These are phyloP conservation scores for Phaeosphaeria sp. DNA, from an alignment of 2,329 filamentous ascomycete species.

Conservation along the genomic window DNA sequence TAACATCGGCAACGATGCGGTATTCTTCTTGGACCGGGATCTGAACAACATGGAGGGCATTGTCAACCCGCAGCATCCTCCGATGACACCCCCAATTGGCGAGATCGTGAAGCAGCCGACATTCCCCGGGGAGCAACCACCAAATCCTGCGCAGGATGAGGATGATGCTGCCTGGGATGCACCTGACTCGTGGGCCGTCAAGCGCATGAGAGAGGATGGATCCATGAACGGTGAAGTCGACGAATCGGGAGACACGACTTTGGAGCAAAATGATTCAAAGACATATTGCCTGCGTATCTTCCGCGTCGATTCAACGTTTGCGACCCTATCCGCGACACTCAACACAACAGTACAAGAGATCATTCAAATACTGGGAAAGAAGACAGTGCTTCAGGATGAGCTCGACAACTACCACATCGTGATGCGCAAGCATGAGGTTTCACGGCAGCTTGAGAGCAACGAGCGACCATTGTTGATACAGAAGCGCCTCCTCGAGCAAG, in stretches of 20 bases:
- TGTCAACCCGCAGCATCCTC: constrained; percentile 67
- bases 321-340: constrained; percentile 83
- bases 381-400: constrained; percentile 89
- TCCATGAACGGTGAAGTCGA: constrained; percentile 67
- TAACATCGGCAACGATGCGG: constrained; percentile 60
- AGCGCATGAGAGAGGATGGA: constrained; percentile 69
- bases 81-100: constrained; percentile 70
- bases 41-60: constrained; percentile 92
- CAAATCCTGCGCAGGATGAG: constrained; percentile 39
- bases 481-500: constrained; percentile 87
- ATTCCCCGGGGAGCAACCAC: constrained; percentile 47
- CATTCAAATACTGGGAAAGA: constrained; percentile 88
- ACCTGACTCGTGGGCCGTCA: constrained; percentile 95
- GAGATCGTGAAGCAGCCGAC: constrained; percentile 56
- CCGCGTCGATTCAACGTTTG: constrained; percentile 90
- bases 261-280: constrained; percentile 72
- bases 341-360: constrained; percentile 87
- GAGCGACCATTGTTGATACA: constrained; percentile 91
- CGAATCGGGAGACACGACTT: constrained; percentile 70
- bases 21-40: constrained; percentile 86
- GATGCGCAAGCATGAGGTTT: constrained; percentile 89
- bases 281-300: constrained; percentile 96
- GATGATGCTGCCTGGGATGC: constrained; percentile 79
- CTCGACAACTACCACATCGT: constrained; percentile 95
- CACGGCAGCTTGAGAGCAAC: constrained; percentile 76